Conservation (phyloP, 306 rosid species). For the Cyamopsis tetragonoloba region DNA sequence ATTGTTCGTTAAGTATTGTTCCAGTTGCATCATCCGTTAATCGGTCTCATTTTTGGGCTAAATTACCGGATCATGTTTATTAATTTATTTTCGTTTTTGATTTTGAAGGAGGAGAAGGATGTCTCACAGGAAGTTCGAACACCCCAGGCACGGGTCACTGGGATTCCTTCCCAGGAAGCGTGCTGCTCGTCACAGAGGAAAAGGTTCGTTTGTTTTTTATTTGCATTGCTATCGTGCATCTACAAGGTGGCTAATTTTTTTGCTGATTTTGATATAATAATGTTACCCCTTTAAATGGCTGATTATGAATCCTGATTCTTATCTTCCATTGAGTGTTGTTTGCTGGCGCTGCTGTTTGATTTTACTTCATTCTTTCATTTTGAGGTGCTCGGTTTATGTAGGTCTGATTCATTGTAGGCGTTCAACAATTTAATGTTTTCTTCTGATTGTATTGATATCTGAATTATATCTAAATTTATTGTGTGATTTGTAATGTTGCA, state of each 20-base stretch:
- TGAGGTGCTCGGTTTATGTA: not conserved
- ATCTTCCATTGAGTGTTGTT: not conserved
- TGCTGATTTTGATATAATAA: not conserved
- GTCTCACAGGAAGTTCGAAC: conserved; percentile 94
- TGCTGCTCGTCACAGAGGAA: conserved; percentile 79
- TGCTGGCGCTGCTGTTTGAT: not conserved
- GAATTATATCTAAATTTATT: not conserved
- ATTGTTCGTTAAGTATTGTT: too few relatives aligned
- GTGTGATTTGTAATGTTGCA: conserved; percentile 13
- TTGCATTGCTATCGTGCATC: not conserved
- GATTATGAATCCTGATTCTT: not conserved
- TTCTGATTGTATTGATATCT: not conserved
- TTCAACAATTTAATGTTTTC: not conserved
- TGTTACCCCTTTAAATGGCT: not conserved
- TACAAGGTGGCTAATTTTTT: not conserved
- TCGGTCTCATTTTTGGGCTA: not conserved
- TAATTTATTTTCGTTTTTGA: not conserved
- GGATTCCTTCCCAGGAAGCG: conserved; percentile 88
- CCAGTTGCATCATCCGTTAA: not conserved
- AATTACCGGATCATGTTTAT: not conserved
- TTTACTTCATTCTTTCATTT: not conserved
- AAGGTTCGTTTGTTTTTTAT: conserved; percentile 32
- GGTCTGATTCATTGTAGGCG: not conserved
- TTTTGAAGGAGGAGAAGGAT: conserved; percentile 38
- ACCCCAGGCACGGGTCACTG: conserved; percentile 85